Evolutionary conservation across 108 stramenopile species (phyloP), one percentile per base, ranked within the genome.

Genomic region (Skeletonema menzelii): DNA sequence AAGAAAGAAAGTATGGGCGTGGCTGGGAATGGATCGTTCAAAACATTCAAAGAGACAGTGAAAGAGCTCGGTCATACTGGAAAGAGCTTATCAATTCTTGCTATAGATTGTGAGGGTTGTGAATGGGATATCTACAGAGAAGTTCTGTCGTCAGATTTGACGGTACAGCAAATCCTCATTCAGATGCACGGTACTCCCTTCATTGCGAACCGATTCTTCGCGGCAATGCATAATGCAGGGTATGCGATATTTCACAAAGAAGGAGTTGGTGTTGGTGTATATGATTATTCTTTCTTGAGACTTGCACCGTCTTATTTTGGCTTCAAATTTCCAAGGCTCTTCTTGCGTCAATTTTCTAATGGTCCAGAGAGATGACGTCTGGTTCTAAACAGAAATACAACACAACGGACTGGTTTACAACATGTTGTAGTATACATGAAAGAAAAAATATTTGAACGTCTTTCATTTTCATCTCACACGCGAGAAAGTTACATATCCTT

Each of bases 71-170:
- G 82, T 5, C 89, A 91, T 73, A 26, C 37, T n/a, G 79, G 73
- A 17, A 84, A 82, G 32, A 82, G 62, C 5, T 72, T 91, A 62
- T 86, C 87, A 56, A 49, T 84, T 14, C 61, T 88, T 38, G 83
- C 83, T 26, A 81, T 88, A 37, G 87, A 88, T 56, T 91, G 89
- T 37, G 89, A 91, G 63, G 85, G 84, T 40, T 87, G 85, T 56
- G 89, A 90, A 72, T 87, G 72, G 72, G 60, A 73, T 30, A 61
- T 67, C 1, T 79, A 75, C 19, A 28, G 30, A 27, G 81, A 82
- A 27, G 47, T 72, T 0, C 26, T 81, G 24, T 57, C 72, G 5
- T 60, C 69, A n/a, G 59, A 68, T 46, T 28, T 38, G 32, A 56
- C 76, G 2, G 64, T 80, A 66, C 68, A 75, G 32, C 80, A 82